Evolutionary conservation across 2,329 filamentous ascomycete genomes (phyloP).

Genomic region (Phoma herbarum): DNA sequence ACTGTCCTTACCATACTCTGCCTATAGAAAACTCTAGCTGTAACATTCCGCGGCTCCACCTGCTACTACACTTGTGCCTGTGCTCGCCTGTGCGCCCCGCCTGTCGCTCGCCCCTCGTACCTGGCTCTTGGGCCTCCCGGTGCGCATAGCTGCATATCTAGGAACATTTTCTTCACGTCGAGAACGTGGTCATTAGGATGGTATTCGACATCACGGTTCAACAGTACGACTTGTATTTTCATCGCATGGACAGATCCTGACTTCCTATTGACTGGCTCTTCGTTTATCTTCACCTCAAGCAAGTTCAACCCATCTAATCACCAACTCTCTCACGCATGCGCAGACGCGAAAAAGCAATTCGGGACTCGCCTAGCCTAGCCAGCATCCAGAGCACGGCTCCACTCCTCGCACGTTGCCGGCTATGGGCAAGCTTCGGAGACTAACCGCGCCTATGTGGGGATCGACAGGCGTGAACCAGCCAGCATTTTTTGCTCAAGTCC

Average conservation of each 20-base stretch:
- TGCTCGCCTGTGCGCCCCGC: conserved; percentile 19
- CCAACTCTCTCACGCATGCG: conserved; percentile 9
- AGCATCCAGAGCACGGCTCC: conserved; percentile 28
- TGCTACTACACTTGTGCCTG: conserved; percentile 9
- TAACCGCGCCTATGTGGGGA: conserved; percentile 34
- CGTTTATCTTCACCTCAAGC: neutral
- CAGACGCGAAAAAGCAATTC: conserved; percentile 33
- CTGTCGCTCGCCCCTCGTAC: conserved; percentile 19
- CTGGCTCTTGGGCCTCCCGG: conserved; percentile 23
- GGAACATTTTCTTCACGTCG: conserved; percentile 21
- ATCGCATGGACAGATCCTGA: neutral
- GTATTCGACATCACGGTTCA: neutral
- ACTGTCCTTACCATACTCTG: conserved; percentile 29
- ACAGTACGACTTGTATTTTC: neutral
- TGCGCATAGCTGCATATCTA: conserved; percentile 16
- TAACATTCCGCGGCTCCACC: conserved; percentile 4
- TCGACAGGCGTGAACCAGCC: conserved; percentile 36
- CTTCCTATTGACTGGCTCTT: neutral
- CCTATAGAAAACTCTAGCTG: conserved; percentile 26
- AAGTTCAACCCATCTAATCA: conserved; percentile 1
- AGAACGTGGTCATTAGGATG: conserved; percentile 13
- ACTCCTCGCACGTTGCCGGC: conserved; percentile 21
- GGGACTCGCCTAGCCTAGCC: conserved; percentile 37
- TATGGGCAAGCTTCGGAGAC: conserved; percentile 29
- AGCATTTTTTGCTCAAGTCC: conserved; percentile 30